A percentile compares a stretch with the other conserved stretches of the same genome.
Evolutionary conservation across 768 basidiomycete species (phyloP).

Genomic region (Boletus edulis): DNA sequence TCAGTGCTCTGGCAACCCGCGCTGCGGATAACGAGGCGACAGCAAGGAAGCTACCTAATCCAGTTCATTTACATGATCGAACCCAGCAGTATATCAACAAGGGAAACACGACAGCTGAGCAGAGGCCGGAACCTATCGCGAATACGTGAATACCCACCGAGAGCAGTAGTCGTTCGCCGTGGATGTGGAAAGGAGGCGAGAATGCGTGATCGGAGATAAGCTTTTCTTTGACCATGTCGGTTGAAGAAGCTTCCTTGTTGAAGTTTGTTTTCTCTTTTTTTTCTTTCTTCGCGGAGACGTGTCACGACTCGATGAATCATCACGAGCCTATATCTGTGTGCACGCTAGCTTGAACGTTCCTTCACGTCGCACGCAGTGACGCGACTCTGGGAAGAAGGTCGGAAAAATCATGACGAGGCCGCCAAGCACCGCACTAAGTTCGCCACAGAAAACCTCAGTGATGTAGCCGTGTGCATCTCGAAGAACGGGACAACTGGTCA

Average conservation of each 20-base stretch:
- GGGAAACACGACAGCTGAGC: conserved; percentile 1
- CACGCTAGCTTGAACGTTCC: background rate
- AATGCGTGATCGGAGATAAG: conserved; percentile 30
- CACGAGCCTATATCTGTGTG: too few relatives aligned
- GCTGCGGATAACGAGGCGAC: conserved; percentile 4
- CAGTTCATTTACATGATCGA: conserved; percentile 12
- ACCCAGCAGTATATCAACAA: conserved; percentile 9
- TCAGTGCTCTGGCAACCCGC: conserved; percentile 9
- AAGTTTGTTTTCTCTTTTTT: background rate
- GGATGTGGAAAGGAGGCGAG: conserved; percentile 40
- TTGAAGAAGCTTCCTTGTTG: background rate
- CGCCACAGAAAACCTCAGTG: background rate
- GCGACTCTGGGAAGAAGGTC: conserved; percentile 4
- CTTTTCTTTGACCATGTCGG: conserved; percentile 18
- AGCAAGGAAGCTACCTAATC: conserved; percentile 17
- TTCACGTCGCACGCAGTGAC: conserved; percentile 9
- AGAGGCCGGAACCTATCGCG: conserved; percentile 2
- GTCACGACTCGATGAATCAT: background rate
- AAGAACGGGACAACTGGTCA: background rate
- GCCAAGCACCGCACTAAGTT: background rate
- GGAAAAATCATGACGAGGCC: background rate
- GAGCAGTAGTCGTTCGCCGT: conserved; percentile 49
- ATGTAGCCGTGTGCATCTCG: background rate
- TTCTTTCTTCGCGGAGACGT: conserved; percentile 10
- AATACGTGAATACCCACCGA: conserved; percentile 55